phyloP scores from a whole-genome alignment of 768 basidiomycete genomes.

The Panellus pusillus region DNA sequence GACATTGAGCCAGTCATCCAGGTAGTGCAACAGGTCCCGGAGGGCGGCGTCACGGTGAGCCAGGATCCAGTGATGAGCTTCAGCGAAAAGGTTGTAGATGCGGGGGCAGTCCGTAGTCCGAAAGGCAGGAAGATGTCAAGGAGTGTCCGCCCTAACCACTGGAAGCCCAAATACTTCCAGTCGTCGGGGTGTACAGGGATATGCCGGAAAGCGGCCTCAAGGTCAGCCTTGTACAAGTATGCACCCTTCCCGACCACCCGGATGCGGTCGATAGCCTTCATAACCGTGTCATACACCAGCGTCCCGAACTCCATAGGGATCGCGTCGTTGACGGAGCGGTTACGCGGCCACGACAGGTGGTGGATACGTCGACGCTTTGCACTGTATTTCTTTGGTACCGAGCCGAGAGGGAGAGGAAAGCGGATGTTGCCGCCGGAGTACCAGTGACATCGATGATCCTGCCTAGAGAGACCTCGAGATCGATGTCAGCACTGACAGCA shows the following conservation, averaged over 20 bases:
- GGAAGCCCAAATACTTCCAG: slow-evolving; percentile 1
- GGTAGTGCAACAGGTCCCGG: slow-evolving; percentile 18
- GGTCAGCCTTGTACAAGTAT: background rate
- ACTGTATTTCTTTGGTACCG: slow-evolving; percentile 19
- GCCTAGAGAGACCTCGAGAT: slow-evolving; percentile 6
- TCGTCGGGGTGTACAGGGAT: background rate
- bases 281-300: slow-evolving; percentile 16
- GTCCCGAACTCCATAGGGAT: slow-evolving; percentile 10
- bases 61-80: background rate
- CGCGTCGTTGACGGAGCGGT: slow-evolving; percentile 19
- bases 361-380: no score
- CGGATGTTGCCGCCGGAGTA: background rate
- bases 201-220: slow-evolving; percentile 9
- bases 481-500: slow-evolving; percentile 1
- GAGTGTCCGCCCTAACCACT: slow-evolving; percentile 5
- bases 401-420: slow-evolving; percentile 20
- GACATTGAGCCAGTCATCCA: slow-evolving; percentile 23
- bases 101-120: slow-evolving; percentile 24
- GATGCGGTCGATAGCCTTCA: slow-evolving; percentile 6
- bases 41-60: background rate
- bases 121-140: slow-evolving; percentile 22
- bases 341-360: slow-evolving; percentile 19
- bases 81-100: slow-evolving; percentile 18
- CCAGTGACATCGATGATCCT: slow-evolving; percentile 13
- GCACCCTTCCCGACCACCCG: slow-evolving; percentile 6